Conservation (phyloP, 2,329 filamentous ascomycete species). For the Ceratocystis eucalypticola region DNA sequence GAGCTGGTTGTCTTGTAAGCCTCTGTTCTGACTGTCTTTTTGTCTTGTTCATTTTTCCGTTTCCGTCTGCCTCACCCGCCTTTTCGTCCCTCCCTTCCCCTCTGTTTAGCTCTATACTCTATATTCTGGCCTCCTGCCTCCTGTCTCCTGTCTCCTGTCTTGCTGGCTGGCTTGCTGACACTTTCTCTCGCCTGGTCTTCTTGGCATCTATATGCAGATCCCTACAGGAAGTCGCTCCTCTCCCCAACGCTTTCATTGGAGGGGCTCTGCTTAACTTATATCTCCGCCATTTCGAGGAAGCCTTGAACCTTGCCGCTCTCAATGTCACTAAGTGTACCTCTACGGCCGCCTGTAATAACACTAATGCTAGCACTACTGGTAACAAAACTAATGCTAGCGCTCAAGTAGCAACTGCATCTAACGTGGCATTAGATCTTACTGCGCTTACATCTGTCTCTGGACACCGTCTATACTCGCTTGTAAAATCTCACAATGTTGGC, state of each 20-base stretch:
- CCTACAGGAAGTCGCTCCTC: conserved; percentile 81
- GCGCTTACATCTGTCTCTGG: conserved; percentile 21
- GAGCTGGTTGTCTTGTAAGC: conserved; percentile 46
- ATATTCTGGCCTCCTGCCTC: background rate
- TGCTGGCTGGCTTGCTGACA: too few relatives aligned
- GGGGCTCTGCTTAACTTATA: conserved; percentile 67
- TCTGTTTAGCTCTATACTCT: background rate
- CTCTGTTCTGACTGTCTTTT: background rate
- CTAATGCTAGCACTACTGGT: background rate
- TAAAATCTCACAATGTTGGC: conserved; percentile 62
- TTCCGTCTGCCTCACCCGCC: background rate
- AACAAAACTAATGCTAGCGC: background rate
- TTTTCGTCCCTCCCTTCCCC: too few relatives aligned
- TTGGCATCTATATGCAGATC: conserved; percentile 36
- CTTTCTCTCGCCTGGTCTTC: background rate
- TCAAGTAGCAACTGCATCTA: background rate
- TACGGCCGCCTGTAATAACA: conserved; percentile 8
- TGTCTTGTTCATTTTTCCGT: background rate
- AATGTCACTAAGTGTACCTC: conserved; percentile 23
- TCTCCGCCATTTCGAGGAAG: conserved; percentile 55
- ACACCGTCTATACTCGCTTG: conserved; percentile 47
- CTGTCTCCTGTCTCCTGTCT: background rate
- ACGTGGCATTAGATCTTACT: conserved; percentile 19
- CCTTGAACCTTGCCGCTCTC: conserved; percentile 54
- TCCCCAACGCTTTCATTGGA: conserved; percentile 74